Evolutionary conservation across 139 green algal genomes (phyloP), one percentile per base, ranked within the genome.

Genomic region (Edaphochlamys debaryana): DNA sequence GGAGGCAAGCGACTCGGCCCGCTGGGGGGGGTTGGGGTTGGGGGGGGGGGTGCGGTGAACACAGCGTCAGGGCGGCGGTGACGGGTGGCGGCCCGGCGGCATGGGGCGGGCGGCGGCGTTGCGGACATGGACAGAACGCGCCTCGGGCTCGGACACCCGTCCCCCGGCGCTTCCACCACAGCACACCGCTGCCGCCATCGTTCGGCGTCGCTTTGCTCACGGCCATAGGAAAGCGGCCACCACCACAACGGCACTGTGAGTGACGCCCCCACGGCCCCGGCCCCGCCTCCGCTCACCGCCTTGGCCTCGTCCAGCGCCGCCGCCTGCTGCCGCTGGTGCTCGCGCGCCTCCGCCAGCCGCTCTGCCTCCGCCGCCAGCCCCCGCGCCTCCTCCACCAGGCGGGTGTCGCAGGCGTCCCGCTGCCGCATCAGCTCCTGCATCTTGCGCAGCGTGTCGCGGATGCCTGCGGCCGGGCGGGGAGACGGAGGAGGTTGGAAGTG

Each of bases 321-420:
- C 41, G 41, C 34, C 75, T 71, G 60, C 75, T 71, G 60, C 29
- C 75, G 60, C 27, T 62, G 40, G 60, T 11, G 19, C 60, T 81
- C 75, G 34, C 75, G 58, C 40, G 41, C 60, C 42, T 52, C 75
- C 22, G 58, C 75, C 75, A 70, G 60, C n/a, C 75, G 40, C 60
- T 81, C 75, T 29, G 40, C 75, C 58, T 81, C 75, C 75, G 40
- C 41, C 60, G 71, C 60, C 60, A 81, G 75, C 8, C 60, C 75
- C 19, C 27, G 20, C 29, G 25, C 37, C 62, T 81, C 75, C 19
- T n/a, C 37, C 4, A 81, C 17, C 17, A 71, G 64, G 60, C 75
- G 71, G 27, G 75, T 42, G 32, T 71, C 60, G 13, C 71, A 13
- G 30, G 75, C 60, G 60, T 81, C 73, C 23, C 73, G 73, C 58